These are phyloP conservation scores for Jamesozyma rosinii DNA, from an alignment of 805 yeast species.

Conservation along the genomic window DNA sequence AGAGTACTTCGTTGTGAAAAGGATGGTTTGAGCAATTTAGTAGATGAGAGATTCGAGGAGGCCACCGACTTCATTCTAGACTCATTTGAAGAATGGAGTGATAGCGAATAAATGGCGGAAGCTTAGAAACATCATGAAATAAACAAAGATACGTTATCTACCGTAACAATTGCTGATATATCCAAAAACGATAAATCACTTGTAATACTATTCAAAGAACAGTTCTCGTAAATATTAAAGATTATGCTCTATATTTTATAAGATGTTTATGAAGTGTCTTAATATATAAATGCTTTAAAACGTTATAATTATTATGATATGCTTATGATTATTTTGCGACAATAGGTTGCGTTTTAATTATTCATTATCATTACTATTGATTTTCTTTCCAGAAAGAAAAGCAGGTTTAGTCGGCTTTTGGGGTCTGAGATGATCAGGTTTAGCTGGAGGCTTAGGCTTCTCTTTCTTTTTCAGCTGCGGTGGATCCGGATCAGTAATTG, in stretches of 20 bases:
- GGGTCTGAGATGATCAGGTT: slow-evolving; percentile 36
- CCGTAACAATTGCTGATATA: background rate
- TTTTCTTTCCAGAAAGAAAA: slow-evolving; percentile 29
- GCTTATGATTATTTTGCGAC: background rate
- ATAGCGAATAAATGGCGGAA: slow-evolving; percentile 31
- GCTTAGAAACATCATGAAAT: background rate
- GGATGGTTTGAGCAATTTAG: slow-evolving; percentile 67
- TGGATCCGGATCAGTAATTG: background rate
- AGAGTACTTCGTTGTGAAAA: slow-evolving; percentile 66
- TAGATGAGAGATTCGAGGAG: slow-evolving; percentile 77
- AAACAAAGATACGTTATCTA: background rate
- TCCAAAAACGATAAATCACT: background rate
- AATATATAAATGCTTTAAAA: too few relatives aligned
- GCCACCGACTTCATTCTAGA: slow-evolving; percentile 77
- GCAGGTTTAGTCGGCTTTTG: slow-evolving; percentile 42
- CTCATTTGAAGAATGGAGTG: slow-evolving; percentile 60
- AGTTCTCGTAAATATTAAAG: too few relatives aligned
- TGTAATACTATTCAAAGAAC: too few relatives aligned
- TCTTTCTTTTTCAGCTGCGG: background rate
- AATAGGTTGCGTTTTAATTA: background rate
- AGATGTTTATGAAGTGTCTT: too few relatives aligned
- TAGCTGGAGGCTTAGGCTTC: slow-evolving; percentile 44
- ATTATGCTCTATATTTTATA: too few relatives aligned
- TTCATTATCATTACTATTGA: background rate
- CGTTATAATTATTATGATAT: too few relatives aligned